Conservation (phyloP, 2,329 filamentous ascomycete species). For the Talaromyces sp. region DNA sequence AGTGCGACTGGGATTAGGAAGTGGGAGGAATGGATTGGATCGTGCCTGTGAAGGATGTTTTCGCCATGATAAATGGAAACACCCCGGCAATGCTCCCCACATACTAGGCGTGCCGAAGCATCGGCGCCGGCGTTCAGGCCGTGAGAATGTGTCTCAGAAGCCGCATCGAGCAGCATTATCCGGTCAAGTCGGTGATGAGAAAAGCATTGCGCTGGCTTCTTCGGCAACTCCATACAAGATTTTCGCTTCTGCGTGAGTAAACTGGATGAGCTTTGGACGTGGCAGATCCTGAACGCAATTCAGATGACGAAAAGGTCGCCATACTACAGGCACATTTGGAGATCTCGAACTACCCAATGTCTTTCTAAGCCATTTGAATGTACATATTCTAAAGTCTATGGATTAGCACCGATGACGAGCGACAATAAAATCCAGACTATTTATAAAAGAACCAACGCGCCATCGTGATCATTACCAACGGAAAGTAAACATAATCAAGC, state of each 20-base stretch:
- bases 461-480: neutral
- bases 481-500: neutral
- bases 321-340: neutral
- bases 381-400: slow-evolving; percentile 7
- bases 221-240: neutral
- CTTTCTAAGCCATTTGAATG: neutral
- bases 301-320: neutral
- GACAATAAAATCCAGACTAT: neutral
- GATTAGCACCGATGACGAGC: neutral
- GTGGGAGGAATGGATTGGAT: slow-evolving; percentile 90
- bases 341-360: neutral
- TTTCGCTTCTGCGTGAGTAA: neutral
- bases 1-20: slow-evolving; percentile 64
- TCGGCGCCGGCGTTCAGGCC: neutral
- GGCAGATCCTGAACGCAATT: neutral
- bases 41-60: slow-evolving; percentile 56
- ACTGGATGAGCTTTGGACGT: neutral
- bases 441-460: neutral
- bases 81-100: neutral
- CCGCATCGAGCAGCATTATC: neutral
- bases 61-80: neutral
- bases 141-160: neutral
- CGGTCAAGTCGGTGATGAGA: neutral
- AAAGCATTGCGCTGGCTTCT: neutral
- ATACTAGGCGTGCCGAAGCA: neutral